Base-by-base conservation (phyloP, 2,329 filamentous ascomycete genomes). In the Cladorrhinum sp. region DNA sequence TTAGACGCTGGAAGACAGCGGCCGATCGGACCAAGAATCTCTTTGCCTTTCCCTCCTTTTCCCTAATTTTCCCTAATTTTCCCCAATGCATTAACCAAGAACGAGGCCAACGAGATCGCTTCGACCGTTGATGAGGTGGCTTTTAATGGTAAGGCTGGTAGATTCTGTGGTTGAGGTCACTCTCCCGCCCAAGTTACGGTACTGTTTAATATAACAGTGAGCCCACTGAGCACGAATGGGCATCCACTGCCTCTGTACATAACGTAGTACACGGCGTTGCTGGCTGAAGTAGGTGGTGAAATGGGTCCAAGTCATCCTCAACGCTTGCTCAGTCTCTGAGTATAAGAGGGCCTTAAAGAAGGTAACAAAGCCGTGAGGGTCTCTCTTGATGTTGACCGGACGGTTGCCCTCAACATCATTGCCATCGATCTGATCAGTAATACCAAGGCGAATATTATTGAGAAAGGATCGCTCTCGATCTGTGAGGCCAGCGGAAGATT, bases 91-190 rank as follows among this genome's bases (percentile, higher is more conserved):
- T n/a, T n/a, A n/a, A n/a, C n/a, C n/a, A n/a, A n/a, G n/a, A n/a
- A n/a, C n/a, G n/a, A n/a, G n/a, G n/a, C n/a, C n/a, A n/a, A n/a
- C n/a, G n/a, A n/a, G n/a, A n/a, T n/a, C n/a, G n/a, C n/a, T n/a
- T n/a, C 24, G 24, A 18, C 58, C 29, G 36, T 60, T 57, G 22
- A 60, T 20, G 22, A 60, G 53, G 38, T 51, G 57, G 29, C 53
- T 57, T 53, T 57, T 60, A 48, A 57, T 41, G 18, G 48, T 60
- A 22, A 57, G 45, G 32, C 57, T 60, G 16, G 29, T 48, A 2
- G 58, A 32, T 22, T 56, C 58, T n/a, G 58, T 53, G 13, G 55
- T 41, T 6, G 53, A 53, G 45, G 53, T 60, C 16, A 52, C 49
- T n/a, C 18, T 16, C 16, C 16, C 16, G 27, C 58, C 58, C 27